These are phyloP conservation scores for Umbelopsis sp. DNA, from an alignment of 192 early-diverging fungal genomes.

Conservation along the genomic window DNA sequence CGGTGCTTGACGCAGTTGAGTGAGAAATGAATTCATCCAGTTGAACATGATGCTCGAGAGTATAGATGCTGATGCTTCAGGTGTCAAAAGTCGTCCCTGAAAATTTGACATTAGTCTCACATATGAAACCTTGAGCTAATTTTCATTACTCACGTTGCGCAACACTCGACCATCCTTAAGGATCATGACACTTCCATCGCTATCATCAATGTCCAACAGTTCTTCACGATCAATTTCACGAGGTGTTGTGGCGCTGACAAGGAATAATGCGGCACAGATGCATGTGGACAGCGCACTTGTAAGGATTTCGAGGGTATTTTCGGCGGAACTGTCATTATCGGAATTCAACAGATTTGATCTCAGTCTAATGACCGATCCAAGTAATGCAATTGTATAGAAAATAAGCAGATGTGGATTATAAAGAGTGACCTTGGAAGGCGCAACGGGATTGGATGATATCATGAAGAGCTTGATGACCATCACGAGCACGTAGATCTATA, in stretches of 20 bases:
- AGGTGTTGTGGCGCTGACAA: constrained; percentile 28
- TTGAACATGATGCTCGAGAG: constrained; percentile 34
- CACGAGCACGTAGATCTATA: constrained; percentile 37
- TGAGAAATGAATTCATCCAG: constrained; percentile 38
- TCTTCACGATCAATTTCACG: constrained; percentile 33
- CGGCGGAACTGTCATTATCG: background rate
- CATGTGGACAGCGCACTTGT: constrained; percentile 14
- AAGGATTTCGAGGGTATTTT: constrained; percentile 20
- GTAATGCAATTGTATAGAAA: constrained; percentile 26
- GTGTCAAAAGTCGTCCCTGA: constrained; percentile 39
- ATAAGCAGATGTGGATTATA: constrained; percentile 38
- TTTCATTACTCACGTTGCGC: constrained; percentile 28
- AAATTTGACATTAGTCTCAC: background rate
- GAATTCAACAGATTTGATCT: constrained; percentile 17
- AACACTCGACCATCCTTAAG: constrained; percentile 37
- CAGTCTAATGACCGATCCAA: constrained; percentile 13
- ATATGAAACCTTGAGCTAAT: background rate
- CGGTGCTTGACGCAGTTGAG: constrained; percentile 10
- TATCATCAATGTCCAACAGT: constrained; percentile 36
- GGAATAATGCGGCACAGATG: constrained; percentile 22
- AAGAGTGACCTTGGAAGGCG: constrained; percentile 32
- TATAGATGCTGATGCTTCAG: constrained; percentile 33
- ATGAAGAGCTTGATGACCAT: constrained; percentile 39
- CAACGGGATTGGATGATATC: constrained; percentile 30
- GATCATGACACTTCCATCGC: constrained; percentile 37